Conservation (phyloP, 1,284 basidiomycete species). For the Ustilago vetiveriae region DNA sequence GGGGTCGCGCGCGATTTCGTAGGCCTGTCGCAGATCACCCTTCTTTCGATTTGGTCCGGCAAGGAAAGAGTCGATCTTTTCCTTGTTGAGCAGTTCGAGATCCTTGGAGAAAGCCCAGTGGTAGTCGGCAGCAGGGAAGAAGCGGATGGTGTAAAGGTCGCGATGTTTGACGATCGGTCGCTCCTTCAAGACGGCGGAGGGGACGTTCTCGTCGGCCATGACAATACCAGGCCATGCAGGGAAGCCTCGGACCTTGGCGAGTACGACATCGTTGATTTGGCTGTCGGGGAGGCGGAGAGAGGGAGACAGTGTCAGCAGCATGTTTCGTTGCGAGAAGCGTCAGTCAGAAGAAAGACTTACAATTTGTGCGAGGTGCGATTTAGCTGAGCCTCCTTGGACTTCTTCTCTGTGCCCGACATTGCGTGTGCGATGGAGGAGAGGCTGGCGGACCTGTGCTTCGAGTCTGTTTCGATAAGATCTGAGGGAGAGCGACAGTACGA, state of each 20-base stretch:
- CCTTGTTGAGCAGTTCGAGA: slow-evolving; percentile 78
- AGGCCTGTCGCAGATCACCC: slow-evolving; percentile 80
- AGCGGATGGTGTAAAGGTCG: slow-evolving; percentile 80
- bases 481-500: neutral
- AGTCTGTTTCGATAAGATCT: neutral
- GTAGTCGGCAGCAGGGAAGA: slow-evolving; percentile 90
- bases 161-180: slow-evolving; percentile 77
- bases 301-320: slow-evolving; percentile 2
- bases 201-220: slow-evolving; percentile 77
- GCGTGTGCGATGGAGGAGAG: neutral
- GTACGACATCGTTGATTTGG: slow-evolving; percentile 78
- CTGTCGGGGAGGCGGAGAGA: slow-evolving; percentile 11
- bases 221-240: slow-evolving; percentile 92
- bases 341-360: slow-evolving; percentile 6
- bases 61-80: slow-evolving; percentile 87
- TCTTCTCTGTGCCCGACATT: slow-evolving; percentile 43
- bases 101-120: slow-evolving; percentile 86
- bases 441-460: neutral
- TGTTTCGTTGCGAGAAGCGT: neutral
- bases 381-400: slow-evolving; percentile 43
- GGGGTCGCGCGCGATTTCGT: slow-evolving; percentile 84
- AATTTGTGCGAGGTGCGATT: slow-evolving; percentile 39
- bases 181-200: slow-evolving; percentile 74
- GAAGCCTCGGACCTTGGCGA: slow-evolving; percentile 91
- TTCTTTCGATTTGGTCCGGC: slow-evolving; percentile 77